Conservation (phyloP, 441 rosid genomes). For the Populus hybrid region DNA sequence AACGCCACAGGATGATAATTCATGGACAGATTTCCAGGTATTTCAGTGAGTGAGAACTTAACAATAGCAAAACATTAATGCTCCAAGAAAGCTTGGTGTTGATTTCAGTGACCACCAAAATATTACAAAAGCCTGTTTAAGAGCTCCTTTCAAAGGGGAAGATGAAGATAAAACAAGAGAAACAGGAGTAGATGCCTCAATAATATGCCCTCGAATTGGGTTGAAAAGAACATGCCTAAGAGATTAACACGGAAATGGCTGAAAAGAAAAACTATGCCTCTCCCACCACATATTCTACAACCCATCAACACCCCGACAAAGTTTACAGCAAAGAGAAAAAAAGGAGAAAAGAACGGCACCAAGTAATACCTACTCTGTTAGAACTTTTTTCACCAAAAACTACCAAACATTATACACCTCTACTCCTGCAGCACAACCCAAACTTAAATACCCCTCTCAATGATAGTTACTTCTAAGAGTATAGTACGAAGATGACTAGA, state of each 20-base stretch:
- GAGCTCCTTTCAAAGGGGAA: conserved; percentile 19
- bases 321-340: conserved; percentile 10
- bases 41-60: neutral
- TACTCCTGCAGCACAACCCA: conserved; percentile 25
- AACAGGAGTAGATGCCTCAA: conserved; percentile 14
- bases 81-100: conserved; percentile 14
- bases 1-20: neutral
- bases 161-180: neutral
- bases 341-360: conserved; percentile 11
- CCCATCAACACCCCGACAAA: conserved; percentile 24
- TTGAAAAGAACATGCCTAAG: conserved; percentile 29
- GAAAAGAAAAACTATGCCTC: conserved; percentile 18
- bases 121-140: conserved; percentile 26
- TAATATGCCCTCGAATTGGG: conserved; percentile 16
- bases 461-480: conserved; percentile 24
- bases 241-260: conserved; percentile 10
- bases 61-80: neutral
- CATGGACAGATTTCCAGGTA: neutral
- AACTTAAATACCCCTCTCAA: conserved; percentile 28
- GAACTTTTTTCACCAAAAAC: conserved; percentile 23
- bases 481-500: conserved; percentile 18
- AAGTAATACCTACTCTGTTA: conserved; percentile 31
- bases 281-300: conserved; percentile 33
- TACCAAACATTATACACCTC: conserved; percentile 33
- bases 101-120: conserved; percentile 24